phyloP scores from a whole-genome alignment of 257 asterid species.

The Solanum etuberosum region DNA sequence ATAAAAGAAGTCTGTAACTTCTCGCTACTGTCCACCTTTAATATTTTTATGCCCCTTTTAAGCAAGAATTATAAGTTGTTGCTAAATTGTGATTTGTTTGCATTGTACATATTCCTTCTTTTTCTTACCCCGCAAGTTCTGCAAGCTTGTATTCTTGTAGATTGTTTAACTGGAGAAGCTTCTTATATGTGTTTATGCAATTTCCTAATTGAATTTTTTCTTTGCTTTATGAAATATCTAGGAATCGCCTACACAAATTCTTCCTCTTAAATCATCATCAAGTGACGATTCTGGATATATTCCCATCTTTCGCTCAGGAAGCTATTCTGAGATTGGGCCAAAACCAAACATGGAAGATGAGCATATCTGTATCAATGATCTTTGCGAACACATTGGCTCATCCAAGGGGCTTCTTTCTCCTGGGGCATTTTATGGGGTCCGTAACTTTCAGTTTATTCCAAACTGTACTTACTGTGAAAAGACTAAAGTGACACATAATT shows the following conservation, averaged over 20 bases:
- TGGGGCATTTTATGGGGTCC: constrained; percentile 83
- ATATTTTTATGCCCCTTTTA: not conserved
- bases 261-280: constrained; percentile 27
- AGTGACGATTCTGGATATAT: constrained; percentile 38
- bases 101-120: not conserved
- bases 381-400: constrained; percentile 29
- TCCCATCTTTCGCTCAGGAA: constrained; percentile 46
- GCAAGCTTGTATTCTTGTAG: not conserved
- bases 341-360: constrained; percentile 58
- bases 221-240: constrained; percentile 10
- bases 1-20: not conserved
- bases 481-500: not conserved
- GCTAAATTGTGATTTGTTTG: not conserved
- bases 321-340: constrained; percentile 56
- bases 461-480: not conserved
- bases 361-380: constrained; percentile 49
- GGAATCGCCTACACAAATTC: constrained; percentile 26
- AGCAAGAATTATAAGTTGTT: not conserved
- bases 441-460: constrained; percentile 15
- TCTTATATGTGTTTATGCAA: not conserved
- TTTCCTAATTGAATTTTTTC: not conserved
- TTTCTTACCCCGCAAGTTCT: not conserved
- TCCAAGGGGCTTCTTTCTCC: constrained; percentile 31
- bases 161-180: not conserved
- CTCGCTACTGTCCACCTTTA: not conserved